phyloP scores from a whole-genome alignment of 2,329 filamentous ascomycete genomes.

The Ilyonectria sp. region DNA sequence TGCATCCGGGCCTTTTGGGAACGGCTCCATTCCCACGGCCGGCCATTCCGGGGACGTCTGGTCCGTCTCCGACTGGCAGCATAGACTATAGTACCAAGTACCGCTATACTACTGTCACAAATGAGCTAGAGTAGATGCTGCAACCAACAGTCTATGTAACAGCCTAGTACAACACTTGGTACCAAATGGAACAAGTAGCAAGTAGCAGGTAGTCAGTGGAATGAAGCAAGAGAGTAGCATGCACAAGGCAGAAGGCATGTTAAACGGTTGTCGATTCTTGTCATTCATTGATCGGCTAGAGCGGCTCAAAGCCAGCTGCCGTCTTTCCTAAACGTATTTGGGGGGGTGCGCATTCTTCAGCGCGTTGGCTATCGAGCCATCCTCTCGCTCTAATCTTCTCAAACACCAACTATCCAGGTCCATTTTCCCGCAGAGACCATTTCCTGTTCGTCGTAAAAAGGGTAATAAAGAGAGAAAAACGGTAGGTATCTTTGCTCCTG shows the following conservation, averaged over 20 bases:
- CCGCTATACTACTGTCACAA: not conserved
- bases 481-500: conserved; percentile 41
- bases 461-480: conserved; percentile 29
- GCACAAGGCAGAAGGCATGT: not conserved
- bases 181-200: not conserved
- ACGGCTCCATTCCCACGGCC: not conserved
- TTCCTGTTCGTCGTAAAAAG: conserved; percentile 24
- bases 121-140: not conserved
- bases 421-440: conserved; percentile 22
- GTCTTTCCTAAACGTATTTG: conserved; percentile 32
- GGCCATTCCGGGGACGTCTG: conserved; percentile 20
- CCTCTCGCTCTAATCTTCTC: conserved; percentile 34
- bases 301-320: conserved; percentile 17
- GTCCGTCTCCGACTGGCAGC: conserved; percentile 15
- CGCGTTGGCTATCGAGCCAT: conserved; percentile 36
- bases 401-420: conserved; percentile 17
- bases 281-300: conserved; percentile 24
- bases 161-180: not conserved
- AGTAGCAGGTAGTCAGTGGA: too few relatives aligned
- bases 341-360: conserved; percentile 25
- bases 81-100: not conserved
- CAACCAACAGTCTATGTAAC: not conserved
- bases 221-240: not conserved
- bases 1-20: conserved; percentile 7
- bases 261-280: conserved; percentile 24